phyloP scores from a whole-genome alignment of 2,329 filamentous ascomycete species.

The Cadophora malorum region DNA sequence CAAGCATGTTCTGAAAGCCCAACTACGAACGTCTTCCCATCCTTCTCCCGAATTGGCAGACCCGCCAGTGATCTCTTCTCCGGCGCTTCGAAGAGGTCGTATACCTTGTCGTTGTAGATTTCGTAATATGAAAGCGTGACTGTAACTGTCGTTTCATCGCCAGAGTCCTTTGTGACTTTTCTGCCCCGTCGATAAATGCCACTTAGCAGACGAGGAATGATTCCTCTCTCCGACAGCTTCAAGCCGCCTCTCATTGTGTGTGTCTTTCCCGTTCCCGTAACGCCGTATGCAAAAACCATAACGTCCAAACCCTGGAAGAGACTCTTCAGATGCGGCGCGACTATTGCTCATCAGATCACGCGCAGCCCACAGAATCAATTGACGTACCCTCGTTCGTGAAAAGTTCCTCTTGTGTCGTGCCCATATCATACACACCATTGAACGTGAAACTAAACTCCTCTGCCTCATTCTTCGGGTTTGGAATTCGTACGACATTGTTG shows the following conservation, averaged over 20 bases:
- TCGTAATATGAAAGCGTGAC: constrained; percentile 92
- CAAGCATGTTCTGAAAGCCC: constrained; percentile 85
- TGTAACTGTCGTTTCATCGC: constrained; percentile 71
- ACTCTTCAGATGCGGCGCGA: constrained; percentile 87
- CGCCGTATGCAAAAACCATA: constrained; percentile 91
- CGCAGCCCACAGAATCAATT: constrained; percentile 13
- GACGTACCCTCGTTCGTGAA: constrained; percentile 85
- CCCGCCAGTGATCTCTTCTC: constrained; percentile 81
- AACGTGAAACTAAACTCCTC: constrained; percentile 96
- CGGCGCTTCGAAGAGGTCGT: constrained; percentile 84
- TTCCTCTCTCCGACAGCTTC: constrained; percentile 82
- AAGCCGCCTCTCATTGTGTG: constrained; percentile 95
- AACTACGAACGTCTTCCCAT: constrained; percentile 85
- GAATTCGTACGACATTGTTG: constrained; percentile 80
- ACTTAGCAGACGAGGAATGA: constrained; percentile 86
- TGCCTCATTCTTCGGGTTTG: constrained; percentile 88
- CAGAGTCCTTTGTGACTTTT: constrained; percentile 82
- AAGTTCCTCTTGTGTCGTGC: constrained; percentile 81
- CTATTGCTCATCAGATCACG: constrained; percentile 54
- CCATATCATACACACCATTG: constrained; percentile 86
- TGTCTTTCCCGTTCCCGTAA: constrained; percentile 93
- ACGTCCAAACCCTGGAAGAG: constrained; percentile 89
- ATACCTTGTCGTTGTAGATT: constrained; percentile 97
- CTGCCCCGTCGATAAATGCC: constrained; percentile 84
- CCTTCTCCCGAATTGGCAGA: constrained; percentile 82